Conservation (phyloP, 2,329 filamentous ascomycete species). For the Beauveria varroae region DNA sequence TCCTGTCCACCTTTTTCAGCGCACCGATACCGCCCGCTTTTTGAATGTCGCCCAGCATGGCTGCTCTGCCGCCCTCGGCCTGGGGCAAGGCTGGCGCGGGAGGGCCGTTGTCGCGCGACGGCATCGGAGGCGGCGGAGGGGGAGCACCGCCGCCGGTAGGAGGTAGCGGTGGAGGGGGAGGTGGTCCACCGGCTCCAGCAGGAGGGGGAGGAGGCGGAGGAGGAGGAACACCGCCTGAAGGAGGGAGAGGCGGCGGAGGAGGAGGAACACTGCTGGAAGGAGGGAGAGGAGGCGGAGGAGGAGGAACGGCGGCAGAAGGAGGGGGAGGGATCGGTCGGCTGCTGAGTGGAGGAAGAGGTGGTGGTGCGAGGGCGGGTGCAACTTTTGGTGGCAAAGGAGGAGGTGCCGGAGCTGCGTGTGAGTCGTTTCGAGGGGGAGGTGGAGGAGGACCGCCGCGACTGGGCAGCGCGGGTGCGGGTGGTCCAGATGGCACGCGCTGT, state of each 20-base stretch:
- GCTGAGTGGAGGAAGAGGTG: slow-evolving; percentile 42
- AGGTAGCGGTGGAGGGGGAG: slow-evolving; percentile 25
- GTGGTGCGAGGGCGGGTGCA: slow-evolving; percentile 30
- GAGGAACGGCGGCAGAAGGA: slow-evolving; percentile 33
- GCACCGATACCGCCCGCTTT: slow-evolving; percentile 58
- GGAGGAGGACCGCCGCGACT: slow-evolving; percentile 66
- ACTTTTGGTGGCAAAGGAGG: slow-evolving; percentile 43
- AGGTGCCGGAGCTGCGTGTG: slow-evolving; percentile 23
- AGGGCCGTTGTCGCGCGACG: slow-evolving; percentile 51
- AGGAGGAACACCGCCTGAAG: slow-evolving; percentile 26
- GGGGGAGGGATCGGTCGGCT: slow-evolving; percentile 47
- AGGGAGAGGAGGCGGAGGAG: slow-evolving; percentile 30
- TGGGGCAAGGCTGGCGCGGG: slow-evolving; percentile 37
- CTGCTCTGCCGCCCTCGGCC: slow-evolving; percentile 43
- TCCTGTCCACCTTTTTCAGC: slow-evolving; percentile 68
- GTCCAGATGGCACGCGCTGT: slow-evolving; percentile 47
- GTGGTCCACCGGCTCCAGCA: slow-evolving; percentile 18
- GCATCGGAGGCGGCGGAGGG: slow-evolving; percentile 40
- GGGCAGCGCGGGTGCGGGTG: slow-evolving; percentile 56
- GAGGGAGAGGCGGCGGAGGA: slow-evolving; percentile 36
- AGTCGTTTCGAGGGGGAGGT: slow-evolving; percentile 42
- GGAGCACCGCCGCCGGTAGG: slow-evolving; percentile 35
- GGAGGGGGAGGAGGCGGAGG: slow-evolving; percentile 31
- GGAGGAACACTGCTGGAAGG: slow-evolving; percentile 40
- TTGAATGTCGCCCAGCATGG: slow-evolving; percentile 65